Percentiles rank a stretch among this genome's conserved stretches.
Evolutionary conservation across 192 early-diverging fungal genomes (phyloP).

Genomic region (Backusella luteola): DNA sequence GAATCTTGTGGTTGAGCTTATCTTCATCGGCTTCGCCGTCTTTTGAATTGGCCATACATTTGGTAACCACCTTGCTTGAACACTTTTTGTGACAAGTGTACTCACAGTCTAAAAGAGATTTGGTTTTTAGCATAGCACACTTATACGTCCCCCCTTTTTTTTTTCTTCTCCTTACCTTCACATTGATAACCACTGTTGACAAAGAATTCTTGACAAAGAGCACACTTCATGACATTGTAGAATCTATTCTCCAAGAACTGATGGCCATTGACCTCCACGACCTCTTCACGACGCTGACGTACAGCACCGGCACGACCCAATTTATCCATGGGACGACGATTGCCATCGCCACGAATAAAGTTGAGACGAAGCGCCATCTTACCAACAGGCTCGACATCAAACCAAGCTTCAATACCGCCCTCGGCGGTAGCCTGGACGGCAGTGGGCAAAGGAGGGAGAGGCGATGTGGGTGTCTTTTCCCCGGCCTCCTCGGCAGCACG

Average conservation of each 20-base stretch:
- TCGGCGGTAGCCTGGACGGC: neutral
- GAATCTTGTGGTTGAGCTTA: conserved; percentile 87
- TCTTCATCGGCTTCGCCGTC: conserved; percentile 65
- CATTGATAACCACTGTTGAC: conserved; percentile 92
- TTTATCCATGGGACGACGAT: conserved; percentile 49
- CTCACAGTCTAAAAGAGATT: conserved; percentile 72
- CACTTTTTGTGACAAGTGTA: conserved; percentile 93
- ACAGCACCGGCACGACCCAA: conserved; percentile 76
- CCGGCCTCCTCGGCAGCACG: neutral
- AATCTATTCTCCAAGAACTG: conserved; percentile 87
- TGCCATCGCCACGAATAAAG: conserved; percentile 60
- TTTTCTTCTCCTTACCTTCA: conserved; percentile 55
- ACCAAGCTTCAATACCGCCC: conserved; percentile 74
- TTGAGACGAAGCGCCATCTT: conserved; percentile 83
- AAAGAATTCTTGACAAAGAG: conserved; percentile 92
- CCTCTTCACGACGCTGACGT: conserved; percentile 77
- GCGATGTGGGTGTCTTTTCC: neutral
- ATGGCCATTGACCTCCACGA: conserved; percentile 87
- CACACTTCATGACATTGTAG: conserved; percentile 98
- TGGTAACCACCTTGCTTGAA: conserved; percentile 75
- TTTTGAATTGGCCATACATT: conserved; percentile 79
- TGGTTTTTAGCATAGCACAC: neutral
- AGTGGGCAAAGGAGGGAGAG: neutral
- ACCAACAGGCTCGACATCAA: conserved; percentile 92
- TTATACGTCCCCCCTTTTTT: no score